Conservation (phyloP, 345 rosid genomes). For the Gossypium arboreum region DNA sequence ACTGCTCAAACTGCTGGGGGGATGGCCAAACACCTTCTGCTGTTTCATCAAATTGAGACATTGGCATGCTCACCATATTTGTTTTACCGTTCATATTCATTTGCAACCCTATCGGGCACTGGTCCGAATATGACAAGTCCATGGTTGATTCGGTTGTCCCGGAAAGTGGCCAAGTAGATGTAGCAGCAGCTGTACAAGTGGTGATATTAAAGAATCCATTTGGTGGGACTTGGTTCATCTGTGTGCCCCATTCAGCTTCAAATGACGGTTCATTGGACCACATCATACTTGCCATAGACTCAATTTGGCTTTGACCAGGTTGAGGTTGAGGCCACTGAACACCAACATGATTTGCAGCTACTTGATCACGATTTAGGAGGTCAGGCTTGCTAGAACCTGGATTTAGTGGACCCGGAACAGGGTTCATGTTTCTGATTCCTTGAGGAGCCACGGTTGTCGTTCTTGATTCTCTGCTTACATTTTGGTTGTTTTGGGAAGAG, state of each 20-base stretch:
- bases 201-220: slow-evolving; percentile 5
- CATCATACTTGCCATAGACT: slow-evolving; percentile 9
- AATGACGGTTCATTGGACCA: slow-evolving; percentile 29
- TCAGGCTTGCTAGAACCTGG: slow-evolving; percentile 8
- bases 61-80: slow-evolving; percentile 12
- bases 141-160: slow-evolving; percentile 13
- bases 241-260: slow-evolving; percentile 32
- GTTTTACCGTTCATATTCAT: not conserved
- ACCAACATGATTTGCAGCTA: slow-evolving; percentile 5
- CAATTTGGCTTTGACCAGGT: slow-evolving; percentile 9
- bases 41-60: slow-evolving; percentile 28
- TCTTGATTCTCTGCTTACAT: not conserved
- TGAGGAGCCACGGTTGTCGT: slow-evolving; percentile 1
- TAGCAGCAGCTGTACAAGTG: slow-evolving; percentile 11
- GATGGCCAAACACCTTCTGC: slow-evolving; percentile 27
- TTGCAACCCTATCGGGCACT: slow-evolving; percentile 8
- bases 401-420: not conserved
- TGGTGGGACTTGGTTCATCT: slow-evolving; percentile 23
- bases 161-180: slow-evolving; percentile 25
- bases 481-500: slow-evolving; percentile 2
- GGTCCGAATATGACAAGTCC: slow-evolving; percentile 22
- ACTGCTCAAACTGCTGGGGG: slow-evolving; percentile 33
- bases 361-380: slow-evolving; percentile 14
- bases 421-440: slow-evolving; percentile 7
- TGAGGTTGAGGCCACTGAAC: slow-evolving; percentile 27